Conservation (phyloP, 768 basidiomycete genomes). For the Trametes punicea region DNA sequence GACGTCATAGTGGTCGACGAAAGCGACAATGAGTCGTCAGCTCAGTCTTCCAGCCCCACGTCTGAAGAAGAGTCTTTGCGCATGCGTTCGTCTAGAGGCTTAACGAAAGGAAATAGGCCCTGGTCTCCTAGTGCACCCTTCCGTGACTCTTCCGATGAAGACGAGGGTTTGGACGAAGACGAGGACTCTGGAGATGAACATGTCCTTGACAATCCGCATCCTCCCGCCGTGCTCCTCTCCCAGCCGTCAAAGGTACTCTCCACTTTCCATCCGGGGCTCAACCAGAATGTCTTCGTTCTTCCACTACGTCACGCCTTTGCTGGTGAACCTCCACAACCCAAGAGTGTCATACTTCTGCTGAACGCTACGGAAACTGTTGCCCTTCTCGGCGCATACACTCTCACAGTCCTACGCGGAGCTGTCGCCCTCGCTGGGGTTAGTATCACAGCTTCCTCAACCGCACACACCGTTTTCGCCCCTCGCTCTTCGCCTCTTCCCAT, state of each 20-base stretch:
- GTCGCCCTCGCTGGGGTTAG: conserved; percentile 56
- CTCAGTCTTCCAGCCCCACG: conserved; percentile 33
- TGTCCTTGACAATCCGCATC: neutral
- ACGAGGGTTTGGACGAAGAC: conserved; percentile 18
- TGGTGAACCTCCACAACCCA: conserved; percentile 20
- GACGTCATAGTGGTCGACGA: conserved; percentile 28
- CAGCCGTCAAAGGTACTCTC: conserved; percentile 35
- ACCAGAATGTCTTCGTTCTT: conserved; percentile 47
- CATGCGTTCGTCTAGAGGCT: neutral
- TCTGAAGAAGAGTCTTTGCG: conserved; percentile 30
- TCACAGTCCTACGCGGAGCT: conserved; percentile 62
- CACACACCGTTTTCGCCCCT: conserved; percentile 68
- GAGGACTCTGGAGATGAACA: conserved; percentile 34
- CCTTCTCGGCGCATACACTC: conserved; percentile 61
- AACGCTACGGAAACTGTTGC: conserved; percentile 50
- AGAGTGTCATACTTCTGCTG: conserved; percentile 39
- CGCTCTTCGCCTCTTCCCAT: conserved; percentile 73
- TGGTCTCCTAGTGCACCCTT: conserved; percentile 60
- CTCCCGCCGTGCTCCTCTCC: neutral
- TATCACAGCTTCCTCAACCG: conserved; percentile 37
- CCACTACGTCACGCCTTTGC: conserved; percentile 35
- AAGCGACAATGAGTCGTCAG: conserved; percentile 20
- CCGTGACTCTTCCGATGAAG: conserved; percentile 33
- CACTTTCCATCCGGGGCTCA: conserved; percentile 45
- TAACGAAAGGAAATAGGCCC: conserved; percentile 29